Conservation (phyloP, 179 eudicot genomes). For the Beta corolliflora region DNA sequence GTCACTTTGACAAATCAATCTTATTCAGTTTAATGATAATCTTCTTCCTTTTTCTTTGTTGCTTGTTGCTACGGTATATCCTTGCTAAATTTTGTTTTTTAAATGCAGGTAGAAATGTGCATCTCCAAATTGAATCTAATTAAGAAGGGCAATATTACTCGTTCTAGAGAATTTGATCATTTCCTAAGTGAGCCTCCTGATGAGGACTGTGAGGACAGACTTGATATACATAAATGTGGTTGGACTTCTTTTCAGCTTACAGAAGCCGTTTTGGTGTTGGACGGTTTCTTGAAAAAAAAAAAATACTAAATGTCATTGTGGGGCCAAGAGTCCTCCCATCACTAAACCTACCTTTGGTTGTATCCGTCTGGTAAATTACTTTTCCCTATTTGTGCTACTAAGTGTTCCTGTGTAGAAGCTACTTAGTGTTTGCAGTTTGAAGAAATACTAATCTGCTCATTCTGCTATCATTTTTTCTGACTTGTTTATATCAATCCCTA, state of each 20-base stretch:
- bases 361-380: conserved; percentile 66
- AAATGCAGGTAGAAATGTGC: conserved; percentile 58
- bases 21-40: neutral
- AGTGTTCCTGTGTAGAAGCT: neutral
- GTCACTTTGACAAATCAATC: neutral
- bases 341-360: conserved; percentile 83
- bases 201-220: conserved; percentile 40
- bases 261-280: conserved; percentile 62
- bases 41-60: neutral
- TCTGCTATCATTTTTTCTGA: too few relatives aligned
- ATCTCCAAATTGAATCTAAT: conserved; percentile 60
- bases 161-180: conserved; percentile 55
- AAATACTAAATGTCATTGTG: conserved; percentile 47
- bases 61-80: neutral
- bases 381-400: neutral
- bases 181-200: conserved; percentile 7
- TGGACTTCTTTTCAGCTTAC: conserved; percentile 83
- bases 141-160: conserved; percentile 60
- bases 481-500: too few relatives aligned
- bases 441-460: too few relatives aligned
- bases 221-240: conserved; percentile 30
- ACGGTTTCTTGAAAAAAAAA: conserved; percentile 49
- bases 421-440: too few relatives aligned
- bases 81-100: neutral
- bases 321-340: conserved; percentile 55